Conservation (phyloP, 2,329 filamentous ascomycete species). For the Paecilomyces sp. region DNA sequence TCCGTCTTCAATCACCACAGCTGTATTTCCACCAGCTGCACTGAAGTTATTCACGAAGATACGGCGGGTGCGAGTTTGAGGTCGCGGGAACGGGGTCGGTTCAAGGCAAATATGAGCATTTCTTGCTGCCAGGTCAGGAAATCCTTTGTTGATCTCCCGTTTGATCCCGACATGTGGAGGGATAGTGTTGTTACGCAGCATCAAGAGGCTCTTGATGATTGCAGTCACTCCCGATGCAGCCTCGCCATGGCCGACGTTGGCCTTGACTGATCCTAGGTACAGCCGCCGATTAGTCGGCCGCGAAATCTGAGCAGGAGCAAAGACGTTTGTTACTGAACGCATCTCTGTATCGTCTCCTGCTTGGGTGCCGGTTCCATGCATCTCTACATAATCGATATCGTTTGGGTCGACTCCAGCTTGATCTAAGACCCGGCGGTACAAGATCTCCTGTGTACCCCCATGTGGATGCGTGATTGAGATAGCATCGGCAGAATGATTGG, state of each 20-base stretch:
- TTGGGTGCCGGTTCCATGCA: conserved; percentile 85
- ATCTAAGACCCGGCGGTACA: conserved; percentile 64
- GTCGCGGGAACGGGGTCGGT: conserved; percentile 29
- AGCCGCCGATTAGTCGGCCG: conserved; percentile 42
- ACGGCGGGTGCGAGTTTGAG: conserved; percentile 24
- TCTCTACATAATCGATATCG: conserved; percentile 77
- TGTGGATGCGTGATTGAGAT: conserved; percentile 81
- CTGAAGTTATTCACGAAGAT: conserved; percentile 60
- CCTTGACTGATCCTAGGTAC: conserved; percentile 57
- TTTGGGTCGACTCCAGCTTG: conserved; percentile 67
- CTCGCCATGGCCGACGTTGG: conserved; percentile 58
- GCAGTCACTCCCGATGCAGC: conserved; percentile 49
- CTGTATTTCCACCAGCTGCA: conserved; percentile 63
- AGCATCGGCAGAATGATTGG: conserved; percentile 75
- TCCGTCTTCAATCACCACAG: conserved; percentile 32
- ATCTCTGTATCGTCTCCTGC: conserved; percentile 79
- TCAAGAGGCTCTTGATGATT: conserved; percentile 27
- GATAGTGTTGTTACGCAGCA: conserved; percentile 28
- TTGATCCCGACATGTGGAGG: conserved; percentile 31
- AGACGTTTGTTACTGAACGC: conserved; percentile 62
- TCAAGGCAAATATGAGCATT: conserved; percentile 43
- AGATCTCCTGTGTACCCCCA: conserved; percentile 63
- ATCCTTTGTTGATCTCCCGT: conserved; percentile 37
- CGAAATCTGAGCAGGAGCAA: conserved; percentile 47
- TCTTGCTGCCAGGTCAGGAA: conserved; percentile 38